Evolutionary conservation across 2,329 filamentous ascomycete genomes (phyloP).

Genomic region (Pseudocercospora ulei): DNA sequence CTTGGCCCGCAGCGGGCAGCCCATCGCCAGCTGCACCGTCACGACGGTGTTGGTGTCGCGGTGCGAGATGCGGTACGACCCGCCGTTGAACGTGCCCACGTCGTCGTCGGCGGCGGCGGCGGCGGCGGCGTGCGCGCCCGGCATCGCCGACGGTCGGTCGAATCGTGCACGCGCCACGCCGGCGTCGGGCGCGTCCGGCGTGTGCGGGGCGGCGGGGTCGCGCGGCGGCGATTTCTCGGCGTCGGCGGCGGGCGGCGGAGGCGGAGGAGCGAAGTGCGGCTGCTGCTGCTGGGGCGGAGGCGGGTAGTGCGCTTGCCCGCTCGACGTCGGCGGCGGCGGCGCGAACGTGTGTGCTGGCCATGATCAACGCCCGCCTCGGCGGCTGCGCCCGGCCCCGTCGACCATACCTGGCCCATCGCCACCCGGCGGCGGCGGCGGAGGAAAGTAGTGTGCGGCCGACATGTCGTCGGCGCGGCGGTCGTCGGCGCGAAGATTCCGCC

Average conservation of each 20-base stretch:
- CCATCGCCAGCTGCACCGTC: slow-evolving; percentile 80
- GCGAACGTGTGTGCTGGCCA: not conserved
- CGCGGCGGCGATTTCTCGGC: slow-evolving; percentile 30
- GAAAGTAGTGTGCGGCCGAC: slow-evolving; percentile 11
- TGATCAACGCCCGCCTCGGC: not conserved
- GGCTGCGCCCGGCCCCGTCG: not conserved
- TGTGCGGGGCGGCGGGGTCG: slow-evolving; percentile 35
- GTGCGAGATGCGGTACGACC: slow-evolving; percentile 86
- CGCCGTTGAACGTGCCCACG: slow-evolving; percentile 84
- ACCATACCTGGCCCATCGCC: slow-evolving; percentile 1
- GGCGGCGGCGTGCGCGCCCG: too few species aligned
- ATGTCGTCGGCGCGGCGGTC: too few species aligned
- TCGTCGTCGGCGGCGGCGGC: too few species aligned
- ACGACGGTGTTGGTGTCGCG: slow-evolving; percentile 82
- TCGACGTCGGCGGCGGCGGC: slow-evolving; percentile 12
- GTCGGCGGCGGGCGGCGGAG: slow-evolving; percentile 22
- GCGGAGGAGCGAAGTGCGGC: slow-evolving; percentile 30
- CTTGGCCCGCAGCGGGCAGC: slow-evolving; percentile 70
- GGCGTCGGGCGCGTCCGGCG: slow-evolving; percentile 27
- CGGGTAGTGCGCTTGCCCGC: slow-evolving; percentile 23
- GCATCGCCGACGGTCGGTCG: slow-evolving; percentile 29
- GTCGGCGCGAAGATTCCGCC: too few species aligned
- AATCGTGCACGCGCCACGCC: slow-evolving; percentile 24
- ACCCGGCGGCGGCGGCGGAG: slow-evolving; percentile 8
- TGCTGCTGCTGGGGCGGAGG: slow-evolving; percentile 27